phyloP scores from a whole-genome alignment of 2,329 filamentous ascomycete species.

The Colletotrichum phormii region DNA sequence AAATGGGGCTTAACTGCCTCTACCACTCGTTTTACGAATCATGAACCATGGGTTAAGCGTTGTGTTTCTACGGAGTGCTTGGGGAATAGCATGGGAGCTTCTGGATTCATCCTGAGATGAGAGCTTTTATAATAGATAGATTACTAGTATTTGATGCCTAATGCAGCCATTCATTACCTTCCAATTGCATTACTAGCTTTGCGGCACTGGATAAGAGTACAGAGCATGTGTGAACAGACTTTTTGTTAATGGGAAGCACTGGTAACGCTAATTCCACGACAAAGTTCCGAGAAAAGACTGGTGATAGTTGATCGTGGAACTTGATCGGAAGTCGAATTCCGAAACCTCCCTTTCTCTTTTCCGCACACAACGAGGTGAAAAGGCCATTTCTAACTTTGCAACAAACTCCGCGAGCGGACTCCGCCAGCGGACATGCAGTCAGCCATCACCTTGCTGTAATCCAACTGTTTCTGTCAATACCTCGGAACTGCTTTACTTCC shows the following conservation, averaged over 20 bases:
- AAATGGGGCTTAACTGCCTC: neutral
- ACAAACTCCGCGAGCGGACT: neutral
- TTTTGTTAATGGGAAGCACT: too few relatives aligned
- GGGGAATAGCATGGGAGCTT: neutral
- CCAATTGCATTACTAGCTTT: accelerated
- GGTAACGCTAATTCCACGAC: accelerated
- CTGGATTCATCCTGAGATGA: neutral
- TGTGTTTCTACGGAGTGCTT: neutral
- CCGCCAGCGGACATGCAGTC: too few relatives aligned
- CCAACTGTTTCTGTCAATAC: too few relatives aligned
- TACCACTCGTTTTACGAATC: neutral
- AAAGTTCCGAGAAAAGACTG: neutral
- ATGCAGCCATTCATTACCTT: neutral
- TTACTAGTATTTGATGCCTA: neutral
- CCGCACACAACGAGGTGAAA: neutral
- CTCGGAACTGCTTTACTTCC: too few relatives aligned
- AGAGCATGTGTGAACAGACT: too few relatives aligned
- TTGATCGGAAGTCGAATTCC: neutral
- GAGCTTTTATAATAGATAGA: neutral
- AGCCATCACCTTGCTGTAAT: too few relatives aligned
- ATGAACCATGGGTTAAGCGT: neutral
- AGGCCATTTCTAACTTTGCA: neutral
- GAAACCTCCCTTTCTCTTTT: neutral
- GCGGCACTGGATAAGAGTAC: too few relatives aligned
- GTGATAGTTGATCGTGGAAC: neutral